phyloP scores from a whole-genome alignment of 129 eudicot genomes.

The Arctium minus region DNA sequence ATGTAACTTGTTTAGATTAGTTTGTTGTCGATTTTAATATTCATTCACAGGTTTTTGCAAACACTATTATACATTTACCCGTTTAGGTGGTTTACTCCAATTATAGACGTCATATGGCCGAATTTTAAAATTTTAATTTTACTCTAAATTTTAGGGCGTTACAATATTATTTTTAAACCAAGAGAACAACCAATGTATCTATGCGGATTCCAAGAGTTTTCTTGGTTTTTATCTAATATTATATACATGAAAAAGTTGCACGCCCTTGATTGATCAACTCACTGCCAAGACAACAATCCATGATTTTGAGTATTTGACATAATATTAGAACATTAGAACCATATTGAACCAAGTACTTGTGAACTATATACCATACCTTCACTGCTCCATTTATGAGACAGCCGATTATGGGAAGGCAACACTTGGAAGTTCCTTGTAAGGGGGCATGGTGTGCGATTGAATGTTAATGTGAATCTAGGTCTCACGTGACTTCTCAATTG shows the following conservation, averaged over 20 bases:
- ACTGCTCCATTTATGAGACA: background rate
- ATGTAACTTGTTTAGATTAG: too few species aligned
- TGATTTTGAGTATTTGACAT: background rate
- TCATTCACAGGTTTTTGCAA: too few species aligned
- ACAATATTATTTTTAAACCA: background rate
- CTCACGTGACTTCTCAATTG: too few species aligned
- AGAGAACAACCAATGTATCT: background rate
- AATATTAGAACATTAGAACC: background rate
- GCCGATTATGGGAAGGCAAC: background rate
- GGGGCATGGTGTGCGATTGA: too few species aligned
- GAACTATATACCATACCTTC: background rate
- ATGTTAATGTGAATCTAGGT: too few species aligned
- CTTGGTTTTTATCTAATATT: background rate
- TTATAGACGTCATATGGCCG: too few species aligned
- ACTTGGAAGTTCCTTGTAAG: background rate
- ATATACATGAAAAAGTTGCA: too few species aligned
- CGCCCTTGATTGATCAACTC: background rate
- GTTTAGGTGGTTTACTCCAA: too few species aligned
- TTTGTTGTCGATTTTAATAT: too few species aligned
- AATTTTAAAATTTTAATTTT: too few species aligned
- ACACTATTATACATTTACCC: too few species aligned
- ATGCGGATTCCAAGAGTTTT: background rate
- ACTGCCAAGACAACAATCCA: background rate
- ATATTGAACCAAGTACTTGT: background rate
- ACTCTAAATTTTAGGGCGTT: too few species aligned